Evolutionary conservation across 164 flowering plant species (phyloP).

Genomic region (Cinnamomum chago): DNA sequence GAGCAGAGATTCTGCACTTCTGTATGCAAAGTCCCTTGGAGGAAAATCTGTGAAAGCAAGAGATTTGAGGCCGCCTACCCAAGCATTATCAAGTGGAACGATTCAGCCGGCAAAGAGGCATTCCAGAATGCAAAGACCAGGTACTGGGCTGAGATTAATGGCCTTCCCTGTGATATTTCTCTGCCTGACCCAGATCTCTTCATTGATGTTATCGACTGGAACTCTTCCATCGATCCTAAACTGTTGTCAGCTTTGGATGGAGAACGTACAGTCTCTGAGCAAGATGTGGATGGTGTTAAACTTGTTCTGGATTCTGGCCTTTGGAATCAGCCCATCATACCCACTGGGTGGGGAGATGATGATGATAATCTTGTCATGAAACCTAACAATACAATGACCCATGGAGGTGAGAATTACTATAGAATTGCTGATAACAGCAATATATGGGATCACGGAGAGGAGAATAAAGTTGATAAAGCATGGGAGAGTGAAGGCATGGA

Average conservation of each 20-base stretch:
- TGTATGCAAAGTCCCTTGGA: too few species aligned
- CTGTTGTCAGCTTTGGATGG: slow-evolving; percentile 40
- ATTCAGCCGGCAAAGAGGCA: too few species aligned
- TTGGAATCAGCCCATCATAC: slow-evolving; percentile 3
- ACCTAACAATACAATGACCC: background rate
- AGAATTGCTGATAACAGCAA: slow-evolving; percentile 8
- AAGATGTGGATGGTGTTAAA: background rate
- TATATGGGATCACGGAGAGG: background rate
- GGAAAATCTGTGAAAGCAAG: too few species aligned
- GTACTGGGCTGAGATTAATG: too few species aligned
- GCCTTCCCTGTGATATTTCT: too few species aligned
- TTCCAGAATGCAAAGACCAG: too few species aligned
- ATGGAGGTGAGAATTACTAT: background rate
- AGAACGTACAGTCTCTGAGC: slow-evolving; percentile 13
- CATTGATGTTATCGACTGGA: slow-evolving; percentile 61
- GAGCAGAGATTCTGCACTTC: too few species aligned
- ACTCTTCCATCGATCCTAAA: slow-evolving; percentile 37
- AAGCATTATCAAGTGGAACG: too few species aligned
- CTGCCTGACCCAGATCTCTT: too few species aligned
- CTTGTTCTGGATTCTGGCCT: background rate
- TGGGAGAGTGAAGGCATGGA: background rate
- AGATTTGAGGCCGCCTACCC: too few species aligned
- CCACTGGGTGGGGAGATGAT: slow-evolving; percentile 36
- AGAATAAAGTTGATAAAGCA: too few species aligned
- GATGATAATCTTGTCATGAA: background rate